Evolutionary conservation across 306 rosid species (phyloP).

Genomic region (Vigna hirtella): DNA sequence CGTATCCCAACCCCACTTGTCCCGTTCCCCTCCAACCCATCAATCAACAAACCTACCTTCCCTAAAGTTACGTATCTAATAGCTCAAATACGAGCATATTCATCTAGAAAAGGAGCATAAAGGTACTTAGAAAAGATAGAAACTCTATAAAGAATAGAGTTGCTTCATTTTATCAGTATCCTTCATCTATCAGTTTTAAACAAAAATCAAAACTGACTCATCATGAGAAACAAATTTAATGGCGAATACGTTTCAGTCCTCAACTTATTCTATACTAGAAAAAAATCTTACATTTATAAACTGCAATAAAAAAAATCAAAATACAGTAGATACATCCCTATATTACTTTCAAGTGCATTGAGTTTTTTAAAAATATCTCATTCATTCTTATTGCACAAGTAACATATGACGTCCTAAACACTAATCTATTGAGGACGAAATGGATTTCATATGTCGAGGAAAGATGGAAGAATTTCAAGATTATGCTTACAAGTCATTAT

Average conservation of each 20-base stretch:
- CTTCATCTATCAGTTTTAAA: background rate
- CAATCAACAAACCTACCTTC: slow-evolving; percentile 55
- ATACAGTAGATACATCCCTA: slow-evolving; percentile 3
- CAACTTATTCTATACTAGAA: background rate
- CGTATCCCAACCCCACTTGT: too few species aligned
- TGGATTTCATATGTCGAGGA: too few species aligned
- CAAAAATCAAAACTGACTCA: slow-evolving; percentile 29
- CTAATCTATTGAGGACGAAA: too few species aligned
- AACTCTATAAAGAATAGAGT: slow-evolving; percentile 12
- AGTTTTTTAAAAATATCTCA: background rate
- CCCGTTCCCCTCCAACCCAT: too few species aligned
- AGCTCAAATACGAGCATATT: background rate
- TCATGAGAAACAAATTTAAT: slow-evolving; percentile 1
- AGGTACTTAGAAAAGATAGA: background rate
- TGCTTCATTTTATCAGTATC: slow-evolving; percentile 10
- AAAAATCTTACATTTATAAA: background rate
- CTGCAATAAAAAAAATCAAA: background rate
- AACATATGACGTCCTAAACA: too few species aligned
- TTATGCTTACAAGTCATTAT: too few species aligned
- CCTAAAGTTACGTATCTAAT: background rate
- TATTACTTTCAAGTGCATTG: background rate
- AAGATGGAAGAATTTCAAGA: too few species aligned
- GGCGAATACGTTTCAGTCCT: background rate
- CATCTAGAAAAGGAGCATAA: slow-evolving; percentile 63
- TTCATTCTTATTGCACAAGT: too few species aligned